These are phyloP conservation scores for Cordyceps cateniannulata DNA, from an alignment of 2,329 filamentous ascomycete genomes.

Conservation along the genomic window DNA sequence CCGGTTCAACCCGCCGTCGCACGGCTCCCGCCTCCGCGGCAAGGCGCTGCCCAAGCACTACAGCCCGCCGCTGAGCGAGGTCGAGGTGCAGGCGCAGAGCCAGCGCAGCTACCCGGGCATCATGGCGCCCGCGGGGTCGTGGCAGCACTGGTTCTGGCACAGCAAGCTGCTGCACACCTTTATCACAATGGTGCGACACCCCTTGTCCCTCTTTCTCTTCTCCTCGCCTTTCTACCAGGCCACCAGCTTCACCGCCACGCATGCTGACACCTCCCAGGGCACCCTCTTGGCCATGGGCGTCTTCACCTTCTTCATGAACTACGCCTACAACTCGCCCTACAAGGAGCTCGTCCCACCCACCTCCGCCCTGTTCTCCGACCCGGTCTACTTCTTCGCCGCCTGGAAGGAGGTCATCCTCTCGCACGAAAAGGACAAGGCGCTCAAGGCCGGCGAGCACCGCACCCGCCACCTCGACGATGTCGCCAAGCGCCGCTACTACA, in stretches of 20 bases:
- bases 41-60: constrained; percentile 56
- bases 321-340: constrained; percentile 72
- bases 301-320: constrained; percentile 71
- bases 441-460: constrained; percentile 64
- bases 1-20: constrained; percentile 88
- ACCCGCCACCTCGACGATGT: constrained; percentile 75
- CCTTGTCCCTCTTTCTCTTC: neutral
- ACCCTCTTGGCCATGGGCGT: constrained; percentile 63
- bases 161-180: constrained; percentile 69
- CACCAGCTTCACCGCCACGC: no score
- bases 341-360: constrained; percentile 69
- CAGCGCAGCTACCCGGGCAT: constrained; percentile 77
- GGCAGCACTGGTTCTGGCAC: constrained; percentile 78
- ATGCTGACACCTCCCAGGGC: constrained; percentile 35
- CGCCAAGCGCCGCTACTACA: constrained; percentile 76
- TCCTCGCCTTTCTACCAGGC: no score
- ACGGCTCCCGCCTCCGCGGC: constrained; percentile 62
- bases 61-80: constrained; percentile 61
- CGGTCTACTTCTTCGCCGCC: constrained; percentile 58
- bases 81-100: constrained; percentile 60
- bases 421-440: constrained; percentile 65
- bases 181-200: constrained; percentile 69
- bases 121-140: constrained; percentile 77
- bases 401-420: constrained; percentile 68
- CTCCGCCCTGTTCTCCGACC: constrained; percentile 62